Evolutionary conservation across 805 yeast genomes (phyloP).

Genomic region (Lipomyces starkeyi): DNA sequence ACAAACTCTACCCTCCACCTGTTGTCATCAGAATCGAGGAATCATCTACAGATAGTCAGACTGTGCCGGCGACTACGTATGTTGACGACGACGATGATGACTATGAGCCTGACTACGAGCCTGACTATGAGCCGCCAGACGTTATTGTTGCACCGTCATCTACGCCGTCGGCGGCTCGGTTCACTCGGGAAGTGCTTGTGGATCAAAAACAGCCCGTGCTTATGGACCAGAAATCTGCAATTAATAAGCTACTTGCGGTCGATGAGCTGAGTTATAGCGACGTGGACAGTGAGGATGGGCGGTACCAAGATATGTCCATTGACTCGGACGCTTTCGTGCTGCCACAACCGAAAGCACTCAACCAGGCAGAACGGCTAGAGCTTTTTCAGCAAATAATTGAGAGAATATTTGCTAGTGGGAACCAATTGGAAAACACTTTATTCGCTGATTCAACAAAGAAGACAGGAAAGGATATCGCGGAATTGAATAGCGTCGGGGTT

Average conservation of each 20-base stretch:
- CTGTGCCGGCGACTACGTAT: conserved; percentile 13
- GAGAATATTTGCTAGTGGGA: conserved; percentile 35
- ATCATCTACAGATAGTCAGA: conserved; percentile 3
- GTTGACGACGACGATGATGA: conserved; percentile 45
- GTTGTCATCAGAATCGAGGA: conserved; percentile 19
- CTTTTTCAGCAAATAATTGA: conserved; percentile 64
- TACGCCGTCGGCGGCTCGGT: conserved; percentile 9
- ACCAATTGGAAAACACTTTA: conserved; percentile 20
- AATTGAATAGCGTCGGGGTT: conserved; percentile 57
- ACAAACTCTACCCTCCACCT: conserved; percentile 28
- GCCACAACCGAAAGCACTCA: conserved; percentile 47
- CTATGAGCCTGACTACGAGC: conserved; percentile 38
- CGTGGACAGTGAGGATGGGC: conserved; percentile 13
- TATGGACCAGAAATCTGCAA: background rate
- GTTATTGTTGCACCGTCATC: conserved; percentile 22
- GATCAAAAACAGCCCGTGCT: conserved; percentile 27
- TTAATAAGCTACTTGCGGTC: background rate
- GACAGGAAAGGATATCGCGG: conserved; percentile 34
- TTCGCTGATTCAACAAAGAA: conserved; percentile 21
- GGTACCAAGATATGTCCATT: conserved; percentile 18
- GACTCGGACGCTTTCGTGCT: conserved; percentile 21
- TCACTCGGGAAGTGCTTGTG: conserved; percentile 49
- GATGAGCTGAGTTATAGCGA: conserved; percentile 25
- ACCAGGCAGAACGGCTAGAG: conserved; percentile 60
- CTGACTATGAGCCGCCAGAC: conserved; percentile 39